Percentiles rank a stretch among this genome's conserved stretches.
Conservation (phyloP, 208 protist genomes). For the Acanthamoeba lenticulata region DNA sequence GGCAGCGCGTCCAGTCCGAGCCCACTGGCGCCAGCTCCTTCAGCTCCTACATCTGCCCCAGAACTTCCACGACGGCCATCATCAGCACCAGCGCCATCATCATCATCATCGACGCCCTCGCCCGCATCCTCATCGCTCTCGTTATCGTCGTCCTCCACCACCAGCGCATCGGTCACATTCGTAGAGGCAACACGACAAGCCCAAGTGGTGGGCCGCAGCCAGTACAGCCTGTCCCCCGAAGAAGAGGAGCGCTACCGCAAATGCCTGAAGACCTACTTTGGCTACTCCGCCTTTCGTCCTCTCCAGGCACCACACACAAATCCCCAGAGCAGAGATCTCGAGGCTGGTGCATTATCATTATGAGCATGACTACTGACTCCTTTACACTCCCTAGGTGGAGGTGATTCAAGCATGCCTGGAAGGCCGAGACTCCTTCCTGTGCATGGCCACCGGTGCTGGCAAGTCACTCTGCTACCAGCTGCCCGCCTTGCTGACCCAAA, state of each 20-base stretch:
- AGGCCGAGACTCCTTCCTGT: not conserved
- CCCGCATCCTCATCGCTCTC: not conserved
- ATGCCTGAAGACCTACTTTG: conserved; percentile 20
- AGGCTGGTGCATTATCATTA: not conserved
- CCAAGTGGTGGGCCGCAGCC: not conserved
- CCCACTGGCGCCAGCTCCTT: too few relatives aligned
- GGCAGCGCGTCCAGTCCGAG: too few relatives aligned
- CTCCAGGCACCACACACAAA: not conserved
- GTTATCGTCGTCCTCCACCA: not conserved
- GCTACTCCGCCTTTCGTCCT: not conserved
- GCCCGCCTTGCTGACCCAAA: not conserved
- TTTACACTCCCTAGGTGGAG: not conserved
- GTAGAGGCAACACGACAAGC: not conserved
- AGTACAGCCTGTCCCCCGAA: not conserved
- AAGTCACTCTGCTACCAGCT: conserved; percentile 23
- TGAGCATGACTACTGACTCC: not conserved
- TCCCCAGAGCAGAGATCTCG: too few relatives aligned
- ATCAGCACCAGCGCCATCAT: too few relatives aligned
- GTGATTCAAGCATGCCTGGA: not conserved
- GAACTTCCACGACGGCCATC: too few relatives aligned
- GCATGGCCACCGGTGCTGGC: conserved; percentile 37
- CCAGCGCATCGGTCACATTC: not conserved
- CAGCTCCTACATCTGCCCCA: too few relatives aligned
- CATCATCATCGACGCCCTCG: too few relatives aligned
- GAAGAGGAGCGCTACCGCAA: not conserved